phyloP scores from a whole-genome alignment of 768 basidiomycete genomes.

The Lyophyllum shimeji region DNA sequence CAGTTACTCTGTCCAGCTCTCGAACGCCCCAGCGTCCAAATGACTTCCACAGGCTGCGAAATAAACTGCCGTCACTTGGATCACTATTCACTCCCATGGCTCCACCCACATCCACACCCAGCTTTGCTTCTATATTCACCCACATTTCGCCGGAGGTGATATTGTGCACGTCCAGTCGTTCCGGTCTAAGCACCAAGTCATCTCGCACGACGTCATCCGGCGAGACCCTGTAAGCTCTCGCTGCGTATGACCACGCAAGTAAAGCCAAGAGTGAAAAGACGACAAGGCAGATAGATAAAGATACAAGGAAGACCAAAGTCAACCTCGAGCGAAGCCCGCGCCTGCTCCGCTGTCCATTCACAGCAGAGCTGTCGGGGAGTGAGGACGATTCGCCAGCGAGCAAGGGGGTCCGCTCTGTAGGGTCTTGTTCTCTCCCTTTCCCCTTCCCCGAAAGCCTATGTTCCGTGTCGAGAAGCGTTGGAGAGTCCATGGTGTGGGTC shows the following conservation, averaged over 20 bases:
- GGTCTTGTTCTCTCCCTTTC: slow-evolving; percentile 48
- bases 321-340: slow-evolving; percentile 38
- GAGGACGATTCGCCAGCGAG: slow-evolving; percentile 39
- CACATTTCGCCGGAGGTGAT: slow-evolving; percentile 61
- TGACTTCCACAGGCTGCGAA: slow-evolving; percentile 54
- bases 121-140: slow-evolving; percentile 52
- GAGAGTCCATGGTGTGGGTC: slow-evolving; percentile 11
- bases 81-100: slow-evolving; percentile 54
- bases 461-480: slow-evolving; percentile 9
- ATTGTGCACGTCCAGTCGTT: slow-evolving; percentile 60
- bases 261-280: slow-evolving; percentile 43
- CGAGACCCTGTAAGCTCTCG: slow-evolving; percentile 50
- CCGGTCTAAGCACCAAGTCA: slow-evolving; percentile 56
- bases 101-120: slow-evolving; percentile 70
- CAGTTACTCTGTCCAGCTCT: slow-evolving; percentile 53
- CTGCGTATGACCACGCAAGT: slow-evolving; percentile 67
- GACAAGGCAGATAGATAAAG: slow-evolving; percentile 50
- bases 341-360: slow-evolving; percentile 22
- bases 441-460: slow-evolving; percentile 42
- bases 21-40: slow-evolving; percentile 69
- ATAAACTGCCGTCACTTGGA: slow-evolving; percentile 39
- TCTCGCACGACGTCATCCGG: slow-evolving; percentile 58
- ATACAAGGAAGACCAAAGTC: slow-evolving; percentile 53
- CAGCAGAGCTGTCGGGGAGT: slow-evolving; percentile 19
- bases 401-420: slow-evolving; percentile 56